phyloP scores from a whole-genome alignment of 2,329 filamentous ascomycete genomes.

The Zalaria obscura region DNA sequence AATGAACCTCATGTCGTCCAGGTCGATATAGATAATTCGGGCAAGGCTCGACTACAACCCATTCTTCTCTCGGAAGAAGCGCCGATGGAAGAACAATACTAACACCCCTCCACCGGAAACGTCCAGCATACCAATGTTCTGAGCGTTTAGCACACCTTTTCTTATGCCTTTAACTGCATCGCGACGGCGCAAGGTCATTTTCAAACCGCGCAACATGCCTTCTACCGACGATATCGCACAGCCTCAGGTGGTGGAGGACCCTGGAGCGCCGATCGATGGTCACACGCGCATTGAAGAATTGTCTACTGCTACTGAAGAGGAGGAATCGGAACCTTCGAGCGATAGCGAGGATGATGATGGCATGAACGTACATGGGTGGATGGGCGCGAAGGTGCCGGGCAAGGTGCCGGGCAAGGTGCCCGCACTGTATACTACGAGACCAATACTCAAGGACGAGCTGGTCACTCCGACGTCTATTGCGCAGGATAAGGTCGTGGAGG shows the following conservation, averaged over 20 bases:
- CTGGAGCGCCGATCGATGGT: slow-evolving; percentile 14
- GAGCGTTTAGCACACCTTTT: neutral
- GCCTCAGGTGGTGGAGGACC: slow-evolving; percentile 10
- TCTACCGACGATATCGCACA: neutral
- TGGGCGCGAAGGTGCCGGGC: slow-evolving; percentile 1
- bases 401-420: slow-evolving; percentile 18
- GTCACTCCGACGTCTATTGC: slow-evolving; percentile 51
- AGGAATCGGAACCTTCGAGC: slow-evolving; percentile 6
- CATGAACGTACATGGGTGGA: slow-evolving; percentile 6
- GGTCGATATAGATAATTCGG: too few relatives aligned
- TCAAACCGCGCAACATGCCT: neutral
- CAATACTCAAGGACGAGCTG: slow-evolving; percentile 51
- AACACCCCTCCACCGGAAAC: neutral
- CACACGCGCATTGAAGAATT: slow-evolving; percentile 18
- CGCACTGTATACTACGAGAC: slow-evolving; percentile 41
- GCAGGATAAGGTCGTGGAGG: slow-evolving; percentile 55
- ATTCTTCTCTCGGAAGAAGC: too few relatives aligned
- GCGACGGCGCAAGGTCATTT: neutral
- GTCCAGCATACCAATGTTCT: too few relatives aligned
- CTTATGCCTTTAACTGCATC: neutral
- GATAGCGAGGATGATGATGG: slow-evolving; percentile 6
- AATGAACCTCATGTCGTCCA: too few relatives aligned
- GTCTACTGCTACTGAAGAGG: slow-evolving; percentile 13
- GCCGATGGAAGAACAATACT: slow-evolving; percentile 6
- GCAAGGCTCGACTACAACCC: too few relatives aligned